Base-by-base conservation (phyloP, 345 rosid genomes). In the Populus ilicifolia region DNA sequence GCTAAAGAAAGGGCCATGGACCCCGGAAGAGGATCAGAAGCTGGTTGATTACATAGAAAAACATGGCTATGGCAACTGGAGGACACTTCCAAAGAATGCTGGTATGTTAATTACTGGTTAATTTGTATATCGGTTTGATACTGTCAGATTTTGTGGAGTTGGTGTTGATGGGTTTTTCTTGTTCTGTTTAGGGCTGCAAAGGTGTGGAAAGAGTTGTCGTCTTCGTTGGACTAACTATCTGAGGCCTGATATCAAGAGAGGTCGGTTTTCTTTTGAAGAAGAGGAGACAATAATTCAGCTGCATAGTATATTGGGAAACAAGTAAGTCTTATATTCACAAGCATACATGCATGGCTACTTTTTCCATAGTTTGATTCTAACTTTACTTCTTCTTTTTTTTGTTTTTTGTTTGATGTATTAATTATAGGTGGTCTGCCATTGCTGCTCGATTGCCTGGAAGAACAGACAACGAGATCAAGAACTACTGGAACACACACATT, bases 191-290 rank as follows among this genome's bases (percentile, higher is more conserved):
- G 84, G 80, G 41, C 46, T 81, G 43, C 78, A 73, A 48, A 81
- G 84, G 48, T 81, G 84, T 73, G 84, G 84, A 73, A 81, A 81
- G 64, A 81, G 84, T 9, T 81, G 84, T 30, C 84, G 84, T 73
- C 80, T 81, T 59, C 84, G 84, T 63, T 81, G 84, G 84, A 77
- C 84, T 16, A 81, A 81, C 23, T 81, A 81, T 69, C 6, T 81
- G 66, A 36, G 80, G 54, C 84, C 84, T 8, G 84, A 81, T 69
- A 81, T 81, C 38, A 81, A 77, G 27, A 77, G 84, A 73, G 84
- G 84, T 21, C 73, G 80, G 12, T 81, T 81, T 69, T 72, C 80
- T 59, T 81, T 77, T 11, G 84, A 81, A 35, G 84, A 81, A 29
- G 84, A 81, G 48, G 80, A 81, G 67, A 73, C 78, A 3, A 81